Conservation (phyloP, 192 early-diverging fungal genomes). For the Coemansia sp. region DNA sequence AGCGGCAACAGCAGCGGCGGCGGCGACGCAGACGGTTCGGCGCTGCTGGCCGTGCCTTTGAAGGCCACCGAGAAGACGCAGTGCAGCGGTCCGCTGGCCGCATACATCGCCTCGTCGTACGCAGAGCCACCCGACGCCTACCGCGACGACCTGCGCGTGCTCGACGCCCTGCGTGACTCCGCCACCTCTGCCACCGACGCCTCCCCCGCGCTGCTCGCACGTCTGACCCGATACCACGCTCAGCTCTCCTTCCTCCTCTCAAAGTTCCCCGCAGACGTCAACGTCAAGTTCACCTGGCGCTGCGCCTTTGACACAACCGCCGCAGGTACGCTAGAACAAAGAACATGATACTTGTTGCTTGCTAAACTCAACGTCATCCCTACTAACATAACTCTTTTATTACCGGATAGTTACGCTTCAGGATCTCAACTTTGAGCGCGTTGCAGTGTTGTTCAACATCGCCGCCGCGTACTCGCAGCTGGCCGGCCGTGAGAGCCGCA, state of each 20-base stretch:
- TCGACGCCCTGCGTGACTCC: conserved; percentile 75
- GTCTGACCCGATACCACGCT: conserved; percentile 73
- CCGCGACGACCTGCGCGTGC: conserved; percentile 77
- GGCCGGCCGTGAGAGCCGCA: conserved; percentile 64
- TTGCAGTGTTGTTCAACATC: conserved; percentile 81
- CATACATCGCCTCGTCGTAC: conserved; percentile 77
- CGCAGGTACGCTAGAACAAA: conserved; percentile 8
- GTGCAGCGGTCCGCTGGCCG: conserved; percentile 41
- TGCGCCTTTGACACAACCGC: conserved; percentile 53
- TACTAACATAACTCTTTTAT: not conserved
- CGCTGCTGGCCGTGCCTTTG: conserved; percentile 32
- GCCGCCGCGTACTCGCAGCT: conserved; percentile 83
- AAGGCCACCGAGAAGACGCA: conserved; percentile 42
- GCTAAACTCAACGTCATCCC: not conserved
- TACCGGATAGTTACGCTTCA: conserved; percentile 56
- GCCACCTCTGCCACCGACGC: conserved; percentile 59
- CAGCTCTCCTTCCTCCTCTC: conserved; percentile 79
- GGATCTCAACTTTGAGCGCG: conserved; percentile 80
- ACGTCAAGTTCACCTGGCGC: conserved; percentile 38
- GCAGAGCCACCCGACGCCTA: conserved; percentile 85
- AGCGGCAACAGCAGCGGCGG: conserved; percentile 1
- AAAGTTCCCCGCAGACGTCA: conserved; percentile 87
- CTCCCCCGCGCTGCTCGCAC: conserved; percentile 62
- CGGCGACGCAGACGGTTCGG: conserved; percentile 21
- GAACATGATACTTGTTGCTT: not conserved